Conservation (phyloP, 257 asterid species). For the Vinca minor region DNA sequence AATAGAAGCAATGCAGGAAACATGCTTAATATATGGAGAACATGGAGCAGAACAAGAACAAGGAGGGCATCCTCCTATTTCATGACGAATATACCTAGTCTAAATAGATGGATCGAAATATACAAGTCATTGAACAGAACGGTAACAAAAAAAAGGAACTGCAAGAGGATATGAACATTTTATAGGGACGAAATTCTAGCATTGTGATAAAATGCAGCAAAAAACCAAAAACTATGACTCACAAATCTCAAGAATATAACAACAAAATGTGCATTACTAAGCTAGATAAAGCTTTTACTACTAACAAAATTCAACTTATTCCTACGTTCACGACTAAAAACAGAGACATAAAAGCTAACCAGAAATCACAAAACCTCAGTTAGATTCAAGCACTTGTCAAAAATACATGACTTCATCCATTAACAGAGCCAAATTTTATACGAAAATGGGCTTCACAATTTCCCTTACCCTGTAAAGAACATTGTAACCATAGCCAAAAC, state of each 20-base stretch:
- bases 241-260: not conserved
- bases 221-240: not conserved
- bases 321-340: not conserved
- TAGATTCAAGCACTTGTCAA: not conserved
- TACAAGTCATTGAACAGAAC: not conserved
- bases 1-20: not conserved
- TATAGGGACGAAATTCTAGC: not conserved
- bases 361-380: not conserved
- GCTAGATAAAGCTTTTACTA: not conserved
- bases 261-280: not conserved
- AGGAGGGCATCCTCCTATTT: not conserved
- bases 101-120: not conserved
- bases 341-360: not conserved
- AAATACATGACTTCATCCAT: not conserved
- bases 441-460: not conserved
- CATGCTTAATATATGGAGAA: not conserved
- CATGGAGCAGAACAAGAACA: not conserved
- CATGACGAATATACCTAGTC: not conserved
- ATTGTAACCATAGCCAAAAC: not conserved
- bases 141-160: not conserved
- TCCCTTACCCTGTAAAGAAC: not conserved
- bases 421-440: not conserved
- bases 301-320: not conserved
- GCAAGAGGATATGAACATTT: not conserved
- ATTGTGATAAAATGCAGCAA: slow-evolving; percentile 2